These are phyloP conservation scores for Colletotrichum liriopes DNA, from an alignment of 2,329 filamentous ascomycete genomes.

Conservation along the genomic window DNA sequence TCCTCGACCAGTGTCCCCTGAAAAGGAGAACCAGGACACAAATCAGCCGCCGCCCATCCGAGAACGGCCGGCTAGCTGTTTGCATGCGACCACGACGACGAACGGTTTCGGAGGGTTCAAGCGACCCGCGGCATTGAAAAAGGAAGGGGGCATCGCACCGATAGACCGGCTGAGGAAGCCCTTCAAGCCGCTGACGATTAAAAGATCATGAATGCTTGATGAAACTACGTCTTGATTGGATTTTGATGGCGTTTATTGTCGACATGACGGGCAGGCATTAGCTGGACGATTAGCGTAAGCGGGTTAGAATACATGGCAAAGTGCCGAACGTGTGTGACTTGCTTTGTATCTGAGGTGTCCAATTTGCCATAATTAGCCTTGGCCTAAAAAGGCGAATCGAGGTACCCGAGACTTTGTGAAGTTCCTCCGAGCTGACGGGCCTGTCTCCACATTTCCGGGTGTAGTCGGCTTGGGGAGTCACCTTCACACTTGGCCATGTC, in stretches of 20 bases:
- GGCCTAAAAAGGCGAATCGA: not conserved
- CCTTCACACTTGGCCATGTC: not conserved
- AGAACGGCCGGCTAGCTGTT: constrained; percentile 59
- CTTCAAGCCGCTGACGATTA: constrained; percentile 71
- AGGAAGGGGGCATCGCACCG: constrained; percentile 60
- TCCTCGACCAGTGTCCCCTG: constrained; percentile 46
- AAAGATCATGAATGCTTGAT: constrained; percentile 49
- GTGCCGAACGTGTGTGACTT: not conserved
- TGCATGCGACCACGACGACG: constrained; percentile 68
- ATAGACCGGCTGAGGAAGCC: constrained; percentile 68
- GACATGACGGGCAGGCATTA: not conserved
- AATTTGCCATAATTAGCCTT: not conserved
- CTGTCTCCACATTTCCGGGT: constrained; percentile 1
- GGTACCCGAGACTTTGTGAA: not conserved
- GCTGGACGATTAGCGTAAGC: not conserved
- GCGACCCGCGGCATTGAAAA: constrained; percentile 60
- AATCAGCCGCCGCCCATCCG: constrained; percentile 52
- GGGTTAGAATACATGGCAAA: not conserved
- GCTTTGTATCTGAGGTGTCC: not conserved
- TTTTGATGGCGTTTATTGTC: constrained; percentile 1
- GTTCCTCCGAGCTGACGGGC: constrained; percentile 4
- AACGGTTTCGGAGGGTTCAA: constrained; percentile 56
- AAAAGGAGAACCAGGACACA: constrained; percentile 47
- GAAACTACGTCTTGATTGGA: not conserved
- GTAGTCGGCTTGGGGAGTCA: constrained; percentile 4